Evolutionary conservation across 768 basidiomycete species (phyloP), one percentile per base, ranked within the genome.

Genomic region (Macrolepiota albuminosa): DNA sequence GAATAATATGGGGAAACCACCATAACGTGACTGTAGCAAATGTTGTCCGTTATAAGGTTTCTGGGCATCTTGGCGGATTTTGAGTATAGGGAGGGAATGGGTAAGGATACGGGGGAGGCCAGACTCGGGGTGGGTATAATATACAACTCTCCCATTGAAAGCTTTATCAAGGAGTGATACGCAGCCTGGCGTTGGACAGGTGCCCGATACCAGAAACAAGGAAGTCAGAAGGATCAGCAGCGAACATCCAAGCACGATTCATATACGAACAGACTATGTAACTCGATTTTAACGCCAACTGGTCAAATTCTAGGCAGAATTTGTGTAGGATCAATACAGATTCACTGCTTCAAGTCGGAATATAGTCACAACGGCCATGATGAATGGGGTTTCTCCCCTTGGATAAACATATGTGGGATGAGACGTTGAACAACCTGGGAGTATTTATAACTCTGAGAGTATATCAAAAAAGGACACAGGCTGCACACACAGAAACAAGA

Each of bases 21-120:
- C 21, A 16, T 33, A 57, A 21, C 14, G 31, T 4, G 43, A 43
- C 18, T 45, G 50, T 47, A 21, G 53, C n/a, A 26, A 33, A 46
- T 46, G 53, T 21, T 34, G 50, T 16, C 29, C 45, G 10, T 7
- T 4, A 16, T 9, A 26, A 26, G 33, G 14, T 39, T 21, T 36
- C 21, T 31, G 39, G 39, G 42, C 26, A 10, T 14, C n/a, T 7
- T 39, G 39, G 6, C 9, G 37, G 49, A 40, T 48, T 46, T 43
- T 55, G 47, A 36, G 48, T 18, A 33, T 55, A 45, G 7, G 39
- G 48, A 42, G 47, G 21, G 21, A 21, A 29, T 2, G 37, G 14
- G 13, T 50, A 33, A 11, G 43, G 37, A 46, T 59, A 62, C 8
- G 51, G 6, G 33, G 56, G 62, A 45, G 56, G 55, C 37, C 24